Evolutionary conservation across 1,284 basidiomycete genomes (phyloP).

Genomic region (Ceratobasidium sp.): DNA sequence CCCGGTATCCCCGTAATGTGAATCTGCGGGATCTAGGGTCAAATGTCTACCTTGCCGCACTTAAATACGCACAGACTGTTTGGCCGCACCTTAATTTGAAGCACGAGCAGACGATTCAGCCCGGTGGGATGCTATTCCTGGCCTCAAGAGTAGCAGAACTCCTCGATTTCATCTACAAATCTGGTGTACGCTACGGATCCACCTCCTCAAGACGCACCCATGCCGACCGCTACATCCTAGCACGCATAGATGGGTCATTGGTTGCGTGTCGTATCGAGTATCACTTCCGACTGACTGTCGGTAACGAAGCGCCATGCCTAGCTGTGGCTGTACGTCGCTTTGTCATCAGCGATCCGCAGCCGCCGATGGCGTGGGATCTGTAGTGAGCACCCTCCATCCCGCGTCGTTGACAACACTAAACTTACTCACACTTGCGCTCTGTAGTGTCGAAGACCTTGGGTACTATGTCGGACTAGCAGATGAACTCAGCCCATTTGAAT

Average conservation of each 20-base stretch:
- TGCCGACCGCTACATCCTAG: neutral
- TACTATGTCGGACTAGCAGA: slow-evolving; percentile 3
- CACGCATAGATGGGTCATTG: neutral
- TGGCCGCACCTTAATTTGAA: slow-evolving; percentile 51
- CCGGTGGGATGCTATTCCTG: neutral
- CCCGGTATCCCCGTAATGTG: neutral
- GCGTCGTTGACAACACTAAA: too few relatives aligned
- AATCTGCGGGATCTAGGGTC: neutral
- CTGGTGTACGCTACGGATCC: slow-evolving; percentile 4
- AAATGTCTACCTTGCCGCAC: neutral
- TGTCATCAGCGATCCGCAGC: slow-evolving; percentile 47
- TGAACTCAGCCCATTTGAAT: neutral
- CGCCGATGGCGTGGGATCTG: slow-evolving; percentile 53
- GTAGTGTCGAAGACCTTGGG: slow-evolving; percentile 4
- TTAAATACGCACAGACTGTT: slow-evolving; percentile 45
- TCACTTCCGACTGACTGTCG: slow-evolving; percentile 1
- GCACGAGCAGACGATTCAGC: neutral
- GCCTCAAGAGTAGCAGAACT: neutral
- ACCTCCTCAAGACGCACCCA: neutral
- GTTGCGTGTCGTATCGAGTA: neutral
- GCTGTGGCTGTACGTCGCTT: slow-evolving; percentile 49
- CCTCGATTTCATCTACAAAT: slow-evolving; percentile 6
- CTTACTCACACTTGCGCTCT: too few relatives aligned
- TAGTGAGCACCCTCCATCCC: slow-evolving; percentile 48
- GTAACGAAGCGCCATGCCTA: slow-evolving; percentile 45